Conservation (phyloP, 331 rosid species). For the Saraca asoca region DNA sequence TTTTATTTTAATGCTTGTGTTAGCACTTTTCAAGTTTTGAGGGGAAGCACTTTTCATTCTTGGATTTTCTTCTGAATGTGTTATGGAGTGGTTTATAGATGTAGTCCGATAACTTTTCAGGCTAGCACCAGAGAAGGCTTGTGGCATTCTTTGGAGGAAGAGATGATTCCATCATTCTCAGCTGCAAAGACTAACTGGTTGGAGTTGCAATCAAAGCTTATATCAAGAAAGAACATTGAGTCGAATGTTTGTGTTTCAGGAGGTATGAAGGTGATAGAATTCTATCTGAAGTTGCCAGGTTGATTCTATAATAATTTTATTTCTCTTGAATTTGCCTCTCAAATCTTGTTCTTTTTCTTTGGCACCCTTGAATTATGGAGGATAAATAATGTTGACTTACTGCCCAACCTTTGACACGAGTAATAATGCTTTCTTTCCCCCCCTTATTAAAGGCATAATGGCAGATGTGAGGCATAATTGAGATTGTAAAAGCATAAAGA, state of each 20-base stretch:
- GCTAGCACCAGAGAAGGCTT: constrained; percentile 66
- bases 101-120: constrained; percentile 54
- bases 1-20: constrained; percentile 7
- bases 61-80: constrained; percentile 14
- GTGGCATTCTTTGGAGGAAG: constrained; percentile 95
- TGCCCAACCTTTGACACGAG: constrained; percentile 1
- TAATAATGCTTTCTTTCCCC: constrained; percentile 5
- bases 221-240: constrained; percentile 52
- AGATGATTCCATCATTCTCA: constrained; percentile 72
- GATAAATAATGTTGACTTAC: constrained; percentile 18
- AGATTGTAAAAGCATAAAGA: background rate
- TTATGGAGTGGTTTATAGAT: constrained; percentile 28
- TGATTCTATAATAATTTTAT: constrained; percentile 16
- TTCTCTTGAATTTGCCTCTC: constrained; percentile 4
- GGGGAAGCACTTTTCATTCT: constrained; percentile 18
- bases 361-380: constrained; percentile 6
- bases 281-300: constrained; percentile 18
- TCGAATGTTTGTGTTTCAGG: constrained; percentile 86
- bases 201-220: constrained; percentile 82
- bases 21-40: background rate
- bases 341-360: background rate
- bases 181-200: constrained; percentile 81
- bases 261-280: constrained; percentile 58
- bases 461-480: background rate
- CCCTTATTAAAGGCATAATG: constrained; percentile 9